phyloP scores from a whole-genome alignment of 1,139 yeast genomes.

The Debaryomyces sp. region DNA sequence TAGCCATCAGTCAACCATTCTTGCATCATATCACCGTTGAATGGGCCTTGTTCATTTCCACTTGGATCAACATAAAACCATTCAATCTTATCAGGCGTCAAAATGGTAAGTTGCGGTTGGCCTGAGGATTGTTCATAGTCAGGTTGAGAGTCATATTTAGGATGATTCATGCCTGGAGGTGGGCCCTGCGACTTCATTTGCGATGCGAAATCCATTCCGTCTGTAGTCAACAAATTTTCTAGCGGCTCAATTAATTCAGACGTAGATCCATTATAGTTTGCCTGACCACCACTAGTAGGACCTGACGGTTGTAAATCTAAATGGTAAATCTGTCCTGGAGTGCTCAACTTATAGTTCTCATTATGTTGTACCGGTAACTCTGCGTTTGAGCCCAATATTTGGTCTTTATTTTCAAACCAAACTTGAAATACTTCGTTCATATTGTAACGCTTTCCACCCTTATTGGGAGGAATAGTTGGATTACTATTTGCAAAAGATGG shows the following conservation, averaged over 20 bases:
- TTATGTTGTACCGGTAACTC: constrained; percentile 28
- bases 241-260: constrained; percentile 11
- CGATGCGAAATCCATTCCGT: constrained; percentile 7
- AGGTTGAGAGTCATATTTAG: not conserved
- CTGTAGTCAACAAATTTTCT: constrained; percentile 12
- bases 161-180: constrained; percentile 23
- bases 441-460: constrained; percentile 44
- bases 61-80: constrained; percentile 78
- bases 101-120: constrained; percentile 12
- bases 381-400: constrained; percentile 26
- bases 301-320: constrained; percentile 29
- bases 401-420: constrained; percentile 49
- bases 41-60: constrained; percentile 81
- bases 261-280: not conserved
- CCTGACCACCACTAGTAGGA: not conserved
- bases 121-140: not conserved
- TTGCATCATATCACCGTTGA: constrained; percentile 75
- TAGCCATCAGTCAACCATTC: constrained; percentile 72
- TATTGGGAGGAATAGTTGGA: constrained; percentile 38
- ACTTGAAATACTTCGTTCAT: constrained; percentile 57
- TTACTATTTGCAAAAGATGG: not conserved
- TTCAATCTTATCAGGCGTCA: constrained; percentile 44
- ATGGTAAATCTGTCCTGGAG: constrained; percentile 41
- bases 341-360: constrained; percentile 33
- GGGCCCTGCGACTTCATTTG: constrained; percentile 10